These are phyloP conservation scores for Brassica cretica DNA, from an alignment of 345 rosid genomes.

Conservation along the genomic window DNA sequence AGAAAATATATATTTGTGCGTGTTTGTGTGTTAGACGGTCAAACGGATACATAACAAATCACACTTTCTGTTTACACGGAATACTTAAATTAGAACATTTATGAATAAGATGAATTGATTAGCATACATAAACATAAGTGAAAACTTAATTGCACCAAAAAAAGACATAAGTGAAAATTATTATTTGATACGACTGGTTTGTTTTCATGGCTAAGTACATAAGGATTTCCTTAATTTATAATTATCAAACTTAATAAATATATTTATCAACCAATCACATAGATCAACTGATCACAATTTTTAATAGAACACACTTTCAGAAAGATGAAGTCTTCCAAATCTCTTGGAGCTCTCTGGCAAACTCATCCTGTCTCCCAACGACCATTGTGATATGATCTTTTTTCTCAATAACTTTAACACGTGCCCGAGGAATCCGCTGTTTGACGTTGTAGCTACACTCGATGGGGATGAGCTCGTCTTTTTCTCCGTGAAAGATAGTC, in stretches of 20 bases:
- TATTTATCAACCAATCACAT: constrained; percentile 6
- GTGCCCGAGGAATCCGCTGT: constrained; percentile 64
- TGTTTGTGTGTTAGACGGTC: too few relatives aligned
- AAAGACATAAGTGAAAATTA: constrained; percentile 3
- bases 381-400: constrained; percentile 93
- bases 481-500: constrained; percentile 68
- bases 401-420: constrained; percentile 60
- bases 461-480: constrained; percentile 81
- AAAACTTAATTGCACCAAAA: neutral
- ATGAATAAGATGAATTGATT: constrained; percentile 2
- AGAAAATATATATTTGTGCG: too few relatives aligned
- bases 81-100: neutral
- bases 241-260: neutral
- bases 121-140: constrained; percentile 3
- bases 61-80: neutral
- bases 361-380: constrained; percentile 76
- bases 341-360: constrained; percentile 77
- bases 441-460: constrained; percentile 82
- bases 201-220: constrained; percentile 24
- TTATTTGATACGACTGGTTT: constrained; percentile 19
- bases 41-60: too few relatives aligned
- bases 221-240: constrained; percentile 32
- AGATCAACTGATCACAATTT: constrained; percentile 6
- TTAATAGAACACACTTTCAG: constrained; percentile 19
- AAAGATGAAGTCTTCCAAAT: constrained; percentile 58